Conservation (phyloP, 768 basidiomycete species). For the Udeniomyces megalosporus region DNA sequence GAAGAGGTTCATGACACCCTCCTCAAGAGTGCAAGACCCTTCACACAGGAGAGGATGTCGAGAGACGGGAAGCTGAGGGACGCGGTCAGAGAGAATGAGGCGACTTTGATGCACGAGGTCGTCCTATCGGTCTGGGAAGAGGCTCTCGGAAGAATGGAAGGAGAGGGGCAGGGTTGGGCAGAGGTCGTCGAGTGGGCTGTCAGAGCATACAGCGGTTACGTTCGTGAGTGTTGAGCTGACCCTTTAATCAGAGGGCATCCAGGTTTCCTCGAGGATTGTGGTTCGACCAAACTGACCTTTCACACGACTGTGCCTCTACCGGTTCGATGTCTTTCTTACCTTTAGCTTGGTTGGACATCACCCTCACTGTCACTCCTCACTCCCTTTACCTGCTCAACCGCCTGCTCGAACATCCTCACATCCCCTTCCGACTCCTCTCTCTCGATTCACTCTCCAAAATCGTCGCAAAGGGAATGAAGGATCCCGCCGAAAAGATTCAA, state of each 20-base stretch:
- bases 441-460: constrained; percentile 65
- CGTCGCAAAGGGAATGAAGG: constrained; percentile 83
- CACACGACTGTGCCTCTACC: background rate
- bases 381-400: constrained; percentile 73
- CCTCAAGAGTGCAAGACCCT: constrained; percentile 70
- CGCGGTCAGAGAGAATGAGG: constrained; percentile 71
- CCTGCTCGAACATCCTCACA: constrained; percentile 49
- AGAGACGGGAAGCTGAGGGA: constrained; percentile 77
- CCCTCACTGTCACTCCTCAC: constrained; percentile 76
- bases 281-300: constrained; percentile 5
- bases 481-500: constrained; percentile 72
- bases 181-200: constrained; percentile 89
- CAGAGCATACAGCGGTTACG: constrained; percentile 79
- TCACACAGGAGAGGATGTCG: constrained; percentile 49
- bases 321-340: background rate
- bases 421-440: constrained; percentile 68
- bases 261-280: background rate
- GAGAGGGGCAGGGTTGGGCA: constrained; percentile 38
- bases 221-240: constrained; percentile 46
- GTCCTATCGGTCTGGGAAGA: constrained; percentile 70
- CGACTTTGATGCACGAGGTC: constrained; percentile 66
- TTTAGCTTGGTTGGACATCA: constrained; percentile 94
- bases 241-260: background rate
- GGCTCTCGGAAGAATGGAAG: constrained; percentile 29
- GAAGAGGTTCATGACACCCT: constrained; percentile 94